phyloP scores from a whole-genome alignment of 1,284 basidiomycete genomes.

The Apiotrichum brassicae region DNA sequence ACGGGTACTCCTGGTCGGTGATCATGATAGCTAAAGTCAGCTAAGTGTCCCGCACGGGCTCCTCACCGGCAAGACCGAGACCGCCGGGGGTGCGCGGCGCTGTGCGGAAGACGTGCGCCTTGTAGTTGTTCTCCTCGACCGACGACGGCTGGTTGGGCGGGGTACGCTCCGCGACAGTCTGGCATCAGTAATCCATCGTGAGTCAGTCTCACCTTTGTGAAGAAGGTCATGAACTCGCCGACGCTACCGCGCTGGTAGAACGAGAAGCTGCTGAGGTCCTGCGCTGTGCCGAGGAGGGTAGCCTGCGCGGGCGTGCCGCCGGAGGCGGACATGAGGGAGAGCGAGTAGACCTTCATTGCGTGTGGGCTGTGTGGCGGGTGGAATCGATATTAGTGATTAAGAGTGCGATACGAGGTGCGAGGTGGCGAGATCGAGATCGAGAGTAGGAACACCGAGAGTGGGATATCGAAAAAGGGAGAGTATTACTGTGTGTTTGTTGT shows the following conservation, averaged over 20 bases:
- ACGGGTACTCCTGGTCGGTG: constrained; percentile 93
- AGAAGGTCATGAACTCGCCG: constrained; percentile 90
- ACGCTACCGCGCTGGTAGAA: constrained; percentile 94
- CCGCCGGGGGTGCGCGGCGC: constrained; percentile 33
- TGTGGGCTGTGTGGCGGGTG: constrained; percentile 3
- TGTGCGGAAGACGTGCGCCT: constrained; percentile 76
- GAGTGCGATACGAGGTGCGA: too few species aligned
- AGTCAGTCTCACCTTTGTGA: constrained; percentile 62
- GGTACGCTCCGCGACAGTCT: constrained; percentile 89
- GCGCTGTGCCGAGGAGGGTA: constrained; percentile 64
- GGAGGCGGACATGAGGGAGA: constrained; percentile 50
- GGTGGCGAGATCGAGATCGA: too few species aligned
- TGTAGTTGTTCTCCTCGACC: constrained; percentile 90
- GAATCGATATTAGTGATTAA: too few species aligned
- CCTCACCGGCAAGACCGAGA: constrained; percentile 57
- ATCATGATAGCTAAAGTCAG: constrained; percentile 70
- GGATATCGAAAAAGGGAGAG: too few species aligned
- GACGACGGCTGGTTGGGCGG: constrained; percentile 80
- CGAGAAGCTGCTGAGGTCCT: constrained; percentile 83
- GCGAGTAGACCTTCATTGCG: constrained; percentile 52
- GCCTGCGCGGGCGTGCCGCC: constrained; percentile 44
- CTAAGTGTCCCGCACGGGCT: neutral
- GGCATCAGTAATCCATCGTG: neutral
- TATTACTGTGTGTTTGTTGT: too few species aligned
- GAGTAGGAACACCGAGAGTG: too few species aligned